Evolutionary conservation across 495 filamentous ascomycete genomes (phyloP).

Genomic region (Penicillium pulvis): DNA sequence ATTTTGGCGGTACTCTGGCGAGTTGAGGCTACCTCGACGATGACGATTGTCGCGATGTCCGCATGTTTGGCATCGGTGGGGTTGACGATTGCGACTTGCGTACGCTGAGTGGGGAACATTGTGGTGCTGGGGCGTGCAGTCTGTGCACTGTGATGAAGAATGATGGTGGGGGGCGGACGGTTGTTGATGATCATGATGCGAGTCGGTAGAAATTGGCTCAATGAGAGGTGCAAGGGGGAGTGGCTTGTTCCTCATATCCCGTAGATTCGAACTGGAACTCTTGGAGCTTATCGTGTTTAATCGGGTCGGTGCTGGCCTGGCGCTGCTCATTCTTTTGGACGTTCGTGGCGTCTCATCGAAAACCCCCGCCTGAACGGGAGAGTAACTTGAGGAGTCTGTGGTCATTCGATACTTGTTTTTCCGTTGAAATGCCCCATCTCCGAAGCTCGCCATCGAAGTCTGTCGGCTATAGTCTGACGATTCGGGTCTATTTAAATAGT

Average conservation of each 20-base stretch:
- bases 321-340: background rate
- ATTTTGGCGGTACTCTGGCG: background rate
- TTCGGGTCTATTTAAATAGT: slow-evolving; percentile 21
- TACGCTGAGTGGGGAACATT: slow-evolving; percentile 1
- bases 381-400: background rate
- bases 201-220: slow-evolving; percentile 19
- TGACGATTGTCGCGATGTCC: slow-evolving; percentile 1
- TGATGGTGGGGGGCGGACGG: slow-evolving; percentile 14
- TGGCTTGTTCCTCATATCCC: slow-evolving; percentile 47
- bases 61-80: slow-evolving; percentile 5
- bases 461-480: slow-evolving; percentile 43
- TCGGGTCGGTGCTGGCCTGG: background rate
- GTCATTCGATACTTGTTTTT: background rate
- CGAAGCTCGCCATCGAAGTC: slow-evolving; percentile 36
- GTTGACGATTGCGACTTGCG: background rate
- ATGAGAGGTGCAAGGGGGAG: slow-evolving; percentile 47
- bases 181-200: background rate
- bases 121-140: background rate
- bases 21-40: background rate
- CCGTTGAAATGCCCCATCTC: slow-evolving; percentile 8
- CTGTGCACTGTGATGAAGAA: background rate
- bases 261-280: slow-evolving; percentile 18
- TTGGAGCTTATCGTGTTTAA: slow-evolving; percentile 14
- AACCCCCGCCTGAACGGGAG: background rate
- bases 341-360: background rate